Percentiles rank a stretch among this genome's conserved stretches.
phyloP scores from a whole-genome alignment of 164 flowering plant species.

The Nymphaea thermarum region DNA sequence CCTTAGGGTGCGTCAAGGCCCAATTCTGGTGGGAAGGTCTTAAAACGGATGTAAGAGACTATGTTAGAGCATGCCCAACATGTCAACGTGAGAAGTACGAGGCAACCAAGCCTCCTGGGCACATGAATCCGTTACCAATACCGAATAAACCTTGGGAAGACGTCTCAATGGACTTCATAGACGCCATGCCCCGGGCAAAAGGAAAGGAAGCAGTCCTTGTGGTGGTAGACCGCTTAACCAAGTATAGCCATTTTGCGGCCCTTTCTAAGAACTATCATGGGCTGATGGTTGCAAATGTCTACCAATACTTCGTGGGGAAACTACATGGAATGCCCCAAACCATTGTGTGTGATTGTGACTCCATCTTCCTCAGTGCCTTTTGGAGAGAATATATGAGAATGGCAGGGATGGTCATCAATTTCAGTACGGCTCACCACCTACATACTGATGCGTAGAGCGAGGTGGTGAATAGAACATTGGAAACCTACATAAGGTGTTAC shows the following conservation, averaged over 20 bases:
- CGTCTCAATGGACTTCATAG: slow-evolving; percentile 8
- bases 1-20: not conserved
- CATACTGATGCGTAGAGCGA: not conserved
- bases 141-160: not conserved
- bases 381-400: slow-evolving; percentile 3
- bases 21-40: slow-evolving; percentile 1
- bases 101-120: not conserved
- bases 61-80: not conserved
- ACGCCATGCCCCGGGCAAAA: not conserved
- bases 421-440: not conserved
- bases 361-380: slow-evolving; percentile 1
- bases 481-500: not conserved
- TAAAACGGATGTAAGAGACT: not conserved
- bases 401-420: not conserved
- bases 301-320: not conserved
- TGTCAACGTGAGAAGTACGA: not conserved
- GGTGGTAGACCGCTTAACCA: slow-evolving; percentile 4
- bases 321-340: slow-evolving; percentile 2
- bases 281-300: not conserved
- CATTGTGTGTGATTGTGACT: slow-evolving; percentile 4
- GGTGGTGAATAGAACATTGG: not conserved
- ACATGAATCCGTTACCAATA: slow-evolving; percentile 3
- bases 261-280: slow-evolving; percentile 2
- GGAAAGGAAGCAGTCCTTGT: not conserved
- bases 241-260: not conserved